Base-by-base conservation (phyloP, 2,329 filamentous ascomycete genomes). In the Cladophialophora immunda region DNA sequence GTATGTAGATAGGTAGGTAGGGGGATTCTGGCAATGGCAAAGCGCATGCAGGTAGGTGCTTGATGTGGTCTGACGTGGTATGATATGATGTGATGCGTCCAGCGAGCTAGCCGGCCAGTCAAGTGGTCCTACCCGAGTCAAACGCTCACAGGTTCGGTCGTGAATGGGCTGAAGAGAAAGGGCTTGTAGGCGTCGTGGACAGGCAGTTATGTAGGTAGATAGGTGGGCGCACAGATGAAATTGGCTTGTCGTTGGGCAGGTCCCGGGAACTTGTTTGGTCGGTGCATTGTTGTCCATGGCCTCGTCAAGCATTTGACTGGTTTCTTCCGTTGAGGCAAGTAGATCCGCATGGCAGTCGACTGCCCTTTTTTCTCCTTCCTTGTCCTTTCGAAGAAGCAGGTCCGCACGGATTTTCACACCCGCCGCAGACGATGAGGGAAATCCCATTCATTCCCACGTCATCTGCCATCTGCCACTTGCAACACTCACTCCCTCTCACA, bases 401-500 rank as follows among this genome's bases (percentile, higher is more conserved):
- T 41, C n/a, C 19, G 25, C 11, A 25, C 7, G 11, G 19, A 25
- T 4, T 13, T 17, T n/a, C 15, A 41, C 4, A 11, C 38, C 19
- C 19, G 45, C 13, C 2, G n/a, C 38, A 41, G 45, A 41, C 5
- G 38, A 15, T 1, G 19, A 13, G 45, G 5, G 45, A 19, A 50
- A 25, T n/a, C 45, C 19, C 19, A 4, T 50, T 11, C 19, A 50
- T 50, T 11, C 22, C 45, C 13, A 2, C 22, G 45, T 15, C 45
- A 50, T 50, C 22, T 25, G 45, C 45, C 36, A 41, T 41, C 36
- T 17, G 36, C 17, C 45, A 25, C 4, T 25, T 50, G 19, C 45
- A 50, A 19, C 22, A 50, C 19, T 27, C 9, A 50, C 22, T 50
- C 45, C 13, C 9, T 27, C n/a, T 82, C 82, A 92, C 85, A 91